Percentiles rank a stretch among this genome's conserved stretches.
Evolutionary conservation across 1,284 basidiomycete genomes (phyloP).

Genomic region (Sporisorium exsertum): DNA sequence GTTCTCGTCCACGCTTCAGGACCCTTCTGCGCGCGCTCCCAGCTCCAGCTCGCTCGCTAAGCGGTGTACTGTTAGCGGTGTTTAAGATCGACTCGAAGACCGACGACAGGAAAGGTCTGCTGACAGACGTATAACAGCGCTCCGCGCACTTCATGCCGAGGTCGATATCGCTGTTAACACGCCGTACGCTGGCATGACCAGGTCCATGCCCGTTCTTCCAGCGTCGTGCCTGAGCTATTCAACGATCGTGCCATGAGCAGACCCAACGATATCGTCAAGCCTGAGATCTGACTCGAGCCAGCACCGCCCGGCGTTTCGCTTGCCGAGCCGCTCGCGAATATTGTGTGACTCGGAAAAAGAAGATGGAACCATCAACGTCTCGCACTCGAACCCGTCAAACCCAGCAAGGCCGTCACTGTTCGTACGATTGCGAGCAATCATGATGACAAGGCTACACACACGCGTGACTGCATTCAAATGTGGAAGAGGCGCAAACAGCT

Average conservation of each 20-base stretch:
- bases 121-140: not conserved
- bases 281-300: not conserved
- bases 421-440: not conserved
- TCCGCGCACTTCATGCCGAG: not conserved
- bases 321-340: slow-evolving; percentile 1
- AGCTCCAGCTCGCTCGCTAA: not conserved
- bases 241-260: too few relatives aligned
- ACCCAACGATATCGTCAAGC: too few relatives aligned
- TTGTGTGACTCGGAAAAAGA: not conserved
- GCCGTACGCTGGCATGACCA: too few relatives aligned
- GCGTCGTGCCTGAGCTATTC: not conserved
- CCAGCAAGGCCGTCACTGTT: not conserved
- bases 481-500: not conserved
- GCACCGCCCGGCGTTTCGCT: slow-evolving; percentile 1
- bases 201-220: too few relatives aligned
- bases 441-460: not conserved
- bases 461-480: not conserved
- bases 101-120: not conserved
- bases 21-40: not conserved
- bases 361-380: not conserved
- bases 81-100: not conserved
- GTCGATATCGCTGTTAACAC: too few relatives aligned
- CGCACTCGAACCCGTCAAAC: not conserved
- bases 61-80: not conserved
- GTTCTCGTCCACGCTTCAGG: not conserved